Evolutionary conservation across 2,329 filamentous ascomycete genomes (phyloP).

Genomic region (Epichloe typhina): DNA sequence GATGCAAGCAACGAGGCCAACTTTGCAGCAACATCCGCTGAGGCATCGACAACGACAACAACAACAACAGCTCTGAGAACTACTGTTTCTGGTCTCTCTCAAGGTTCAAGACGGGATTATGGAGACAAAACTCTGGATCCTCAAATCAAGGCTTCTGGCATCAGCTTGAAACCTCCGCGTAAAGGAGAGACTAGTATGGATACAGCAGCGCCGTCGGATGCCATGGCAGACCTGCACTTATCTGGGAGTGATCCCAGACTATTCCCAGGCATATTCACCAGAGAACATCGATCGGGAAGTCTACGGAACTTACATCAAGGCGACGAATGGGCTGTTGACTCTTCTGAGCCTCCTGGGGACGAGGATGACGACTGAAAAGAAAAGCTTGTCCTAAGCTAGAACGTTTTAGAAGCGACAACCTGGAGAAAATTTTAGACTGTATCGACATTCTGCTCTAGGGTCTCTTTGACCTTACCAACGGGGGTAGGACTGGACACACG

Average conservation of each 20-base stretch:
- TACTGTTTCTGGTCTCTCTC: not conserved
- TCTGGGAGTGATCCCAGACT: constrained; percentile 52
- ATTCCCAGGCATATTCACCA: constrained; percentile 56
- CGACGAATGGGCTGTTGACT: constrained; percentile 12
- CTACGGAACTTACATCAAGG: constrained; percentile 17
- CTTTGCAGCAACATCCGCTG: not conserved
- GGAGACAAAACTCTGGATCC: not conserved
- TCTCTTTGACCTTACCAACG: too few species aligned
- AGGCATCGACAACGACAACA: not conserved
- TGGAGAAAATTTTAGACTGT: too few species aligned
- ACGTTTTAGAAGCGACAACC: too few species aligned
- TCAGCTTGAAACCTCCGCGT: not conserved
- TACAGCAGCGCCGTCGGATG: constrained; percentile 24
- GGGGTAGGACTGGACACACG: too few species aligned
- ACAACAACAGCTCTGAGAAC: not conserved
- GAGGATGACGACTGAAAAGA: constrained; percentile 6
- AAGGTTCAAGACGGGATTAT: not conserved
- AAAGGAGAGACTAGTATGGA: constrained; percentile 15
- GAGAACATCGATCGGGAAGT: constrained; percentile 32
- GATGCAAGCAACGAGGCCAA: constrained; percentile 13
- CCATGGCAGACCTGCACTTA: constrained; percentile 31
- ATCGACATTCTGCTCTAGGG: too few species aligned
- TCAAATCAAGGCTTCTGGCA: not conserved
- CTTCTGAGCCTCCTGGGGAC: constrained; percentile 7
- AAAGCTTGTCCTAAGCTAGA: not conserved